Conservation (phyloP, 2,329 filamentous ascomycete species). For the Trichoderma sp. region DNA sequence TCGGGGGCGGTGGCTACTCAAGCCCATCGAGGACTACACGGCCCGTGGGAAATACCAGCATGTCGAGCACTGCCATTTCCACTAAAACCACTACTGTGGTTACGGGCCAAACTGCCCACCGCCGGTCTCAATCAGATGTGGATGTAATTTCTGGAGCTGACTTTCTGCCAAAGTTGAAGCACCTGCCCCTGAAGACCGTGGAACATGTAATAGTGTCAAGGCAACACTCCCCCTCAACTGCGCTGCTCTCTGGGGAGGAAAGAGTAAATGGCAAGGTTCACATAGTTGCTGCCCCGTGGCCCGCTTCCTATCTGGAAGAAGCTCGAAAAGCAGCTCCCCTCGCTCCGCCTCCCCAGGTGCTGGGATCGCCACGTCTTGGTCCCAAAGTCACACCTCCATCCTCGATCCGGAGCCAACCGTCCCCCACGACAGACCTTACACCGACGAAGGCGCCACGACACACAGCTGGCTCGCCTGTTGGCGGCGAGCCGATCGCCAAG, state of each 20-base stretch:
- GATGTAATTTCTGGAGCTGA: constrained; percentile 16
- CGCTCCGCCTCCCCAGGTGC: constrained; percentile 17
- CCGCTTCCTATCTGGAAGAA: constrained; percentile 19
- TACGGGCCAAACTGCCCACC: constrained; percentile 15
- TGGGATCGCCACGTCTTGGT: constrained; percentile 1
- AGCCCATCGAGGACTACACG: not conserved
- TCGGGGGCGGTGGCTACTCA: not conserved
- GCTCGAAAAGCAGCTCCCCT: constrained; percentile 19
- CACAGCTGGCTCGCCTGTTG: constrained; percentile 12
- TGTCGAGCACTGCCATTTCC: not conserved
- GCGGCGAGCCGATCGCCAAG: constrained; percentile 51
- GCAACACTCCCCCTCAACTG: not conserved
- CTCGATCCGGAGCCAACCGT: constrained; percentile 16
- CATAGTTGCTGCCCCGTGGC: not conserved
- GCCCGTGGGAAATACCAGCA: not conserved
- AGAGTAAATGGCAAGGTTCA: not conserved
- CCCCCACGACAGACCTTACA: not conserved
- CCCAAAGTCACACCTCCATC: constrained; percentile 18
- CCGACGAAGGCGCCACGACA: constrained; percentile 3
- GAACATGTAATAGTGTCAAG: constrained; percentile 20
- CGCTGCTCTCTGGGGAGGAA: not conserved
- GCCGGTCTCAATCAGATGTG: constrained; percentile 22
- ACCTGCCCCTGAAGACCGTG: constrained; percentile 36
- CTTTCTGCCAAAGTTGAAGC: constrained; percentile 38
- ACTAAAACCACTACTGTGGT: constrained; percentile 1